Conservation (phyloP, 305 asterid species). For the Galium porrigens region DNA sequence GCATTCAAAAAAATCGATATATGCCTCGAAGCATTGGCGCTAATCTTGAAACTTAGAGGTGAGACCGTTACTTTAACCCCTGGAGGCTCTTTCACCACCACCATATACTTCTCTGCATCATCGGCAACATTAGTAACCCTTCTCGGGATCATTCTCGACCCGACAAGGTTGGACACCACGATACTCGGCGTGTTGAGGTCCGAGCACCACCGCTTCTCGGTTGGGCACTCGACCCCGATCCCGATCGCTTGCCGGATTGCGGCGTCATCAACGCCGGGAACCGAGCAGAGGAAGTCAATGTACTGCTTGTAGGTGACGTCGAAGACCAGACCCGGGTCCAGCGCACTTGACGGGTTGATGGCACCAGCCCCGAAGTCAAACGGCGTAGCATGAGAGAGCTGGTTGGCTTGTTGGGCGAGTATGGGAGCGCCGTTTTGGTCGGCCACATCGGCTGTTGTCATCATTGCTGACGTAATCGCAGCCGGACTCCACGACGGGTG, state of each 20-base stretch:
- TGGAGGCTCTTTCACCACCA: slow-evolving; percentile 30
- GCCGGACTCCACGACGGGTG: slow-evolving; percentile 45
- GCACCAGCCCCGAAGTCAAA: slow-evolving; percentile 48
- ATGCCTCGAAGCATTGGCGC: slow-evolving; percentile 32
- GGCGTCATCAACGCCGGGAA: slow-evolving; percentile 43
- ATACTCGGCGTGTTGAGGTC: slow-evolving; percentile 46
- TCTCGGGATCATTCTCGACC: slow-evolving; percentile 35
- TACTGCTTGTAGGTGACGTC: slow-evolving; percentile 29
- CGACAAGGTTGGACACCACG: slow-evolving; percentile 40
- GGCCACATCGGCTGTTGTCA: slow-evolving; percentile 39
- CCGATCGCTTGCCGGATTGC: slow-evolving; percentile 38
- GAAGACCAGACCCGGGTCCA: slow-evolving; percentile 48
- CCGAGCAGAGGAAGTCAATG: slow-evolving; percentile 35
- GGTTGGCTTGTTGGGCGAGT: slow-evolving; percentile 28
- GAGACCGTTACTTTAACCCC: slow-evolving; percentile 35
- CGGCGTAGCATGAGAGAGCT: slow-evolving; percentile 37
- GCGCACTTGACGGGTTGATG: slow-evolving; percentile 39
- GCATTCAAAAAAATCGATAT: slow-evolving; percentile 26
- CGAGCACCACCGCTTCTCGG: slow-evolving; percentile 32
- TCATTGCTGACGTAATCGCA: slow-evolving; percentile 45
- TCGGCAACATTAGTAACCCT: slow-evolving; percentile 38
- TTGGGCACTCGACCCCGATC: slow-evolving; percentile 31
- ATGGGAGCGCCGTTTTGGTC: slow-evolving; percentile 32
- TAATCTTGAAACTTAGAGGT: slow-evolving; percentile 26
- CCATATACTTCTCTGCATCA: slow-evolving; percentile 32